A percentile compares a stretch with the other conserved stretches of the same genome.
Conservation (phyloP, 1,139 yeast genomes). For the Eremothecium coryli region DNA sequence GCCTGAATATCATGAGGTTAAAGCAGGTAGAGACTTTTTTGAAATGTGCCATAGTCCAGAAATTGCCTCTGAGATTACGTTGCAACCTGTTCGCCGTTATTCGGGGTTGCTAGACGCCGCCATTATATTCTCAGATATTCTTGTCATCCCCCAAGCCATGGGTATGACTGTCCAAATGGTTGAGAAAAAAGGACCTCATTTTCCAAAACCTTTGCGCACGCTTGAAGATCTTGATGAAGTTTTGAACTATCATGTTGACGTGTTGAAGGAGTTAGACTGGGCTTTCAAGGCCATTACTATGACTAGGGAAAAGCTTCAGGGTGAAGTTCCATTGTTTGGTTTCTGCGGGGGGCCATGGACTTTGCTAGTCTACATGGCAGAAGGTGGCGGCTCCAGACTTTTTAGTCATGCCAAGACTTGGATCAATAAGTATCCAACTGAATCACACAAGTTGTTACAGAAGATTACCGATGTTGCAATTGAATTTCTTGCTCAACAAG, state of each 20-base stretch:
- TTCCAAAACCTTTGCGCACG: conserved; percentile 74
- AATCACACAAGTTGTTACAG: conserved; percentile 61
- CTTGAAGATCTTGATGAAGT: conserved; percentile 54
- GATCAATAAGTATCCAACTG: conserved; percentile 72
- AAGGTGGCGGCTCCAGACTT: conserved; percentile 92
- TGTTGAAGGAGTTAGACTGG: conserved; percentile 76
- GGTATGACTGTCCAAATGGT: conserved; percentile 92
- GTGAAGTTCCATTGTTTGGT: conserved; percentile 89
- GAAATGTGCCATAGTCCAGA: conserved; percentile 92
- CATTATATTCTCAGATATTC: conserved; percentile 86
- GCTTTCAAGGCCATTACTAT: conserved; percentile 85
- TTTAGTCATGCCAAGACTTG: conserved; percentile 88
- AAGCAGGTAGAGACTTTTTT: conserved; percentile 81
- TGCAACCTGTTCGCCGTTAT: conserved; percentile 88
- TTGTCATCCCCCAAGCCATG: conserved; percentile 97
- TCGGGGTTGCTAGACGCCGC: conserved; percentile 93
- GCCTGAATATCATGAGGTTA: conserved; percentile 86
- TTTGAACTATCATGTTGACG: conserved; percentile 56
- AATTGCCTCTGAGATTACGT: conserved; percentile 84
- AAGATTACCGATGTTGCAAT: conserved; percentile 81
- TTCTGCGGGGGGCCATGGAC: conserved; percentile 99
- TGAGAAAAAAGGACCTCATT: conserved; percentile 92
- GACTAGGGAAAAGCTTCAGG: conserved; percentile 73
- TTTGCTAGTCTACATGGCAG: conserved; percentile 89
- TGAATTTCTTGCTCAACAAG: conserved; percentile 90